Evolutionary conservation across 73 alveolate species (phyloP).

Genomic region (Diophrys appendiculata): DNA sequence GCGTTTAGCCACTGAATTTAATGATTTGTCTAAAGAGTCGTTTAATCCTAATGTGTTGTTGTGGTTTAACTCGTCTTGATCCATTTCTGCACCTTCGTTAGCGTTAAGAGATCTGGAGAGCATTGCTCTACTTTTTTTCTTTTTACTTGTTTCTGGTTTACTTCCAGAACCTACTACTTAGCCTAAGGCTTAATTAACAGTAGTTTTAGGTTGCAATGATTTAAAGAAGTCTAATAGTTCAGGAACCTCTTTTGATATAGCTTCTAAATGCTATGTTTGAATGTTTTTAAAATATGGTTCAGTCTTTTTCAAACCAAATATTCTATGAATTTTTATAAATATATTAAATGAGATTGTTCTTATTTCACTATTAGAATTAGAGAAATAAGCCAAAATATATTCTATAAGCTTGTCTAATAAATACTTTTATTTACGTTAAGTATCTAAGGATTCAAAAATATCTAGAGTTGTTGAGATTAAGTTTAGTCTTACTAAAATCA

Average conservation of each 20-base stretch:
- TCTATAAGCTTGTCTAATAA: background rate
- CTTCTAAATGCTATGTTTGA: background rate
- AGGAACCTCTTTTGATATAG: conserved; percentile 3
- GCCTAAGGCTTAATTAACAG: background rate
- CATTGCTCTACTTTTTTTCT: background rate
- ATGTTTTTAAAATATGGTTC: conserved; percentile 6
- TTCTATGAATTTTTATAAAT: background rate
- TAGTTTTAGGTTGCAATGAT: background rate
- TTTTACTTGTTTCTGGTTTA: background rate
- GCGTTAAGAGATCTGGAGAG: too few species aligned
- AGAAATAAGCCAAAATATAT: background rate
- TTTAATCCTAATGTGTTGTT: too few species aligned
- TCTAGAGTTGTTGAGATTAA: background rate
- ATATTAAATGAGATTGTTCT: background rate
- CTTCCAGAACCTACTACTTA: background rate
- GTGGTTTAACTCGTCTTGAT: too few species aligned
- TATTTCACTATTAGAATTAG: background rate
- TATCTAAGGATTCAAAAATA: background rate
- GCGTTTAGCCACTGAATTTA: too few species aligned
- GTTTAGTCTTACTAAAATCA: background rate
- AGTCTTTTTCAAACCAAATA: conserved; percentile 7
- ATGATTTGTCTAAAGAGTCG: too few species aligned
- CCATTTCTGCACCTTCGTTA: too few species aligned
- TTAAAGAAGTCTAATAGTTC: background rate
- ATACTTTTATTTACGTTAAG: background rate